Evolutionary conservation across 768 basidiomycete species (phyloP).

Genomic region (Ramaria rubella): DNA sequence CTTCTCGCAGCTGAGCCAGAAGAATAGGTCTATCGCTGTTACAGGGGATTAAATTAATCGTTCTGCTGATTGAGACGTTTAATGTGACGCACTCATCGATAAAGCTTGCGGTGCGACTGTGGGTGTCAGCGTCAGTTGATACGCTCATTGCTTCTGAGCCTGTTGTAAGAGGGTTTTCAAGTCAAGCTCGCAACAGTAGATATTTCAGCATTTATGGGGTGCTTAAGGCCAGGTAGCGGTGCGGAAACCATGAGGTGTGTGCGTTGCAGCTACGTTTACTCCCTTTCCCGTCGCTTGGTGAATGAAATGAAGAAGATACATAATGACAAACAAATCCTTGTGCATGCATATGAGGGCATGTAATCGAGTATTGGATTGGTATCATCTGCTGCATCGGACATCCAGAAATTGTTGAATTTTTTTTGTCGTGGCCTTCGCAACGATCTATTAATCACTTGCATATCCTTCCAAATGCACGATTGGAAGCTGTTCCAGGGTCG

Average conservation of each 20-base stretch:
- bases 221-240: neutral
- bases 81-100: neutral
- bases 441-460: too few species aligned
- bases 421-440: too few species aligned
- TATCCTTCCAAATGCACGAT: too few species aligned
- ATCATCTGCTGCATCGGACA: too few species aligned
- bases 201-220: neutral
- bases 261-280: neutral
- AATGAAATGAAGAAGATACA: too few species aligned
- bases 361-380: too few species aligned
- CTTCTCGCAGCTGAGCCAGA: slow-evolving; percentile 2
- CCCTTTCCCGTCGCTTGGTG: neutral
- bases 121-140: neutral
- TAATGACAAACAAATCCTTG: too few species aligned
- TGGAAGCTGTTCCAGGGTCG: too few species aligned
- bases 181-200: too few species aligned
- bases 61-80: neutral
- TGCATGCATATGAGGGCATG: neutral
- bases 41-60: neutral
- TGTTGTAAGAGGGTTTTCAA: too few species aligned
- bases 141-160: too few species aligned
- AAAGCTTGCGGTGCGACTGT: neutral
- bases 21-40: neutral
- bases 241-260: slow-evolving; percentile 2
- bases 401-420: too few species aligned